Evolutionary conservation across 2,329 filamentous ascomycete genomes (phyloP).

Genomic region (Aspergillus fructus): DNA sequence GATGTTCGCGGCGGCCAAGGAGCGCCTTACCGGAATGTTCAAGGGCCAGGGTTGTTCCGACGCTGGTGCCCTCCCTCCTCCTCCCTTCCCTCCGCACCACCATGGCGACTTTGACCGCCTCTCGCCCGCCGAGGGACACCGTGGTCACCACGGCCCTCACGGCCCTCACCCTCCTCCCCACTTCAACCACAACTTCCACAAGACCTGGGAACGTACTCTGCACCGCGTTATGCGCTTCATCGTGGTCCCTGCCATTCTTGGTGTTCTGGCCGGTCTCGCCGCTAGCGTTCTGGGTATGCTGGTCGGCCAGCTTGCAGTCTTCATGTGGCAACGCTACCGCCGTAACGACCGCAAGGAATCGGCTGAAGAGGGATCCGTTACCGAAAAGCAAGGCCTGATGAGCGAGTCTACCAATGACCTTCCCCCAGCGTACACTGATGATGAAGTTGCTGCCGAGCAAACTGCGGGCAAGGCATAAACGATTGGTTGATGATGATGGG

Average conservation of each 20-base stretch:
- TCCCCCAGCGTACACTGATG: conserved; percentile 39
- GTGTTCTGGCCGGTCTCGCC: conserved; percentile 46
- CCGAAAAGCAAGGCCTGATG: conserved; percentile 46
- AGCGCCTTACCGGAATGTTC: conserved; percentile 32
- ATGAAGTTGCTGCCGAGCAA: conserved; percentile 24
- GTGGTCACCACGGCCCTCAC: conserved; percentile 3
- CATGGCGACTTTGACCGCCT: conserved; percentile 8
- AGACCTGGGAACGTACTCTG: conserved; percentile 40
- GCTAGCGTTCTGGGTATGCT: conserved; percentile 49
- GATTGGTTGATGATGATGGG: neutral
- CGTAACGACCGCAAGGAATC: conserved; percentile 29
- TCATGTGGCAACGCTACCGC: conserved; percentile 45
- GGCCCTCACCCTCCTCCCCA: conserved; percentile 19
- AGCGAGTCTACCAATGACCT: conserved; percentile 30
- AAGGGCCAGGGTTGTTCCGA: conserved; percentile 30
- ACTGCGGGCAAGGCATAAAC: conserved; percentile 33
- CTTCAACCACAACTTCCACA: conserved; percentile 32
- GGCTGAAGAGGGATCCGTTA: conserved; percentile 36
- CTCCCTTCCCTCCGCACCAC: neutral
- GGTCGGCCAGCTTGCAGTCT: conserved; percentile 47
- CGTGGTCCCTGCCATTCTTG: conserved; percentile 46
- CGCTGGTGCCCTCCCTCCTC: conserved; percentile 15
- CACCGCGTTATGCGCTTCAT: conserved; percentile 44
- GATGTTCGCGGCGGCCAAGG: conserved; percentile 39
- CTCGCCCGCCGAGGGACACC: conserved; percentile 12